A percentile compares a stretch with the other conserved stretches of the same genome.
These are phyloP conservation scores for Paraglomus occultum DNA, from an alignment of 192 early-diverging fungal species.

Conservation along the genomic window DNA sequence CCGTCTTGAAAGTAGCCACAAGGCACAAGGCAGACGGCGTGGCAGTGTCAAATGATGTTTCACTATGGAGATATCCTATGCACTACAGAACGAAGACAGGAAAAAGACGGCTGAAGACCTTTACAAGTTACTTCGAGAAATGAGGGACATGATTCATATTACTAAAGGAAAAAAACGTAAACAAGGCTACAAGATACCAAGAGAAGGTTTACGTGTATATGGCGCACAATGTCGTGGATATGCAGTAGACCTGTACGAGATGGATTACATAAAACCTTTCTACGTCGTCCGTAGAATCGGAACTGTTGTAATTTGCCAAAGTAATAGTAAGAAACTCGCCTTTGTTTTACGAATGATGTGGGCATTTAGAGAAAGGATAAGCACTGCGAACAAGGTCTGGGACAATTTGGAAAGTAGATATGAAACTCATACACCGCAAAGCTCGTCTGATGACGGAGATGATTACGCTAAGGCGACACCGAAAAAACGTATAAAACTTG, in stretches of 20 bases:
- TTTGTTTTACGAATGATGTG: not conserved
- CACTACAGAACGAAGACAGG: conserved; percentile 5
- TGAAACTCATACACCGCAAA: not conserved
- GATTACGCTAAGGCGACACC: conserved; percentile 2
- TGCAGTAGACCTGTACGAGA: not conserved
- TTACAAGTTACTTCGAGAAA: conserved; percentile 22
- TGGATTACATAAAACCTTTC: conserved; percentile 12
- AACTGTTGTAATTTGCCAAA: not conserved
- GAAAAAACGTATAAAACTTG: conserved; percentile 3
- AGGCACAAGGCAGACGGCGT: conserved; percentile 4
- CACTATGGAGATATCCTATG: conserved; percentile 10
- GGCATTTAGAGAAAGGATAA: conserved; percentile 8
- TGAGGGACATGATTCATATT: conserved; percentile 1
- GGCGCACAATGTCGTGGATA: conserved; percentile 4
- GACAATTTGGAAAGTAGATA: conserved; percentile 18
- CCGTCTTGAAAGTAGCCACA: conserved; percentile 1
- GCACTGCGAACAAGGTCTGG: not conserved
- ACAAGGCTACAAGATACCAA: conserved; percentile 15
- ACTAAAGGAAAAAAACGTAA: conserved; percentile 2
- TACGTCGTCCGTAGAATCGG: conserved; percentile 13
- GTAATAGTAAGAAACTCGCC: conserved; percentile 4
- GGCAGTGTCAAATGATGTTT: conserved; percentile 16
- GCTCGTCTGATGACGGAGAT: conserved; percentile 13
- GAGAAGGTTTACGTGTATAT: conserved; percentile 11
- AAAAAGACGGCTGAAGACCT: conserved; percentile 14